Evolutionary conservation across 768 basidiomycete species (phyloP), one percentile per base, ranked within the genome.

Genomic region (Xerocomus brunneocitrinus): DNA sequence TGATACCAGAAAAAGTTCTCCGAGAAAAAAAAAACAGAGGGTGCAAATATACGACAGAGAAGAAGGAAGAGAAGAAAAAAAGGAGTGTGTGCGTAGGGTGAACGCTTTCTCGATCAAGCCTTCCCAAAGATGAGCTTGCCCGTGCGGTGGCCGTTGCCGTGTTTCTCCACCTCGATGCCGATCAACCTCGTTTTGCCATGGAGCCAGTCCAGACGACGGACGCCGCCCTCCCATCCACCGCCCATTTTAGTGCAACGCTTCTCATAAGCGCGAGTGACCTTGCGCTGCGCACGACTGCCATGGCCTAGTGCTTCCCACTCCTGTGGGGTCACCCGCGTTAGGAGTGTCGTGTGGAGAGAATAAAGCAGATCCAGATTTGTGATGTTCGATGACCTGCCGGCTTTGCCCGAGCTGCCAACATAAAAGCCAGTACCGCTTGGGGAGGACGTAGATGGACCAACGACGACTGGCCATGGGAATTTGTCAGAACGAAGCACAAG

Each of bases 181-280:
- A 82, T 72, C 35, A 87, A 63, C 43, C 73, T 69, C 31, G 80
- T 83, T 62, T 82, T 85, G 31, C 78, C 75, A 19, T 80, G 80
- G 42, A 87, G 71, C 77, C 81, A 86, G 69, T 87, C 85, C 13
- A 87, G 66, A 47, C 85, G 71, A 43, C 83, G 76, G 28, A 88
- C 81, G n/a, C 85, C 85, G 19, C 76, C 75, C 27, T 84, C 82
- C 84, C 83, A 85, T 12, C 82, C 83, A 2, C 80, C 84, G 27
- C 83, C 83, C 83, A 79, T 75, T 58, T 73, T 75, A 51, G 73
- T 70, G 54, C 85, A 87, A 31, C 86, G 72, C 56, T 76, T 75
- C 64, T 86, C 80, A 59, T 86, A 87, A 32, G 83, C 83, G 27
- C 73, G 73, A 16, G 82, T 75, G 16, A 83, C 77, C 56, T 78